Evolutionary conservation across 2,329 filamentous ascomycete species (phyloP).

Genomic region (Aspergillus tamarii): DNA sequence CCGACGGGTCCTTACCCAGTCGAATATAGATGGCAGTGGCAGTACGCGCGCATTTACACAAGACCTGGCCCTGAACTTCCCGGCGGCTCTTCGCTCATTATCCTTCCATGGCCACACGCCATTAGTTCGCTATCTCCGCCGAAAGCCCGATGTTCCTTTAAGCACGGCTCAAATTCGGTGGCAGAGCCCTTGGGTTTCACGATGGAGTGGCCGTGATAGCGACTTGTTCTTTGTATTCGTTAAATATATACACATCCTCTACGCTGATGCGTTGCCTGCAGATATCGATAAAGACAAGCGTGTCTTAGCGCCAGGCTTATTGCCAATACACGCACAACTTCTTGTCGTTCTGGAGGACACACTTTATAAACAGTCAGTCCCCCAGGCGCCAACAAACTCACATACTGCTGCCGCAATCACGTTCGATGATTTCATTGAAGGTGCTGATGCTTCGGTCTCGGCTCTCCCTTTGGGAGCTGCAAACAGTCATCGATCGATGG

Average conservation of each 20-base stretch:
- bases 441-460: constrained; percentile 68
- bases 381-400: constrained; percentile 51
- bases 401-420: constrained; percentile 57
- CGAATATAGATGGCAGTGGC: constrained; percentile 62
- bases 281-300: constrained; percentile 58
- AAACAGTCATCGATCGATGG: constrained; percentile 78
- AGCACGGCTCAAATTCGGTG: constrained; percentile 75
- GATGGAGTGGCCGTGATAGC: constrained; percentile 85
- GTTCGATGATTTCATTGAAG: constrained; percentile 67
- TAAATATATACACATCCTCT: constrained; percentile 82
- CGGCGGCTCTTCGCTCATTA: constrained; percentile 64
- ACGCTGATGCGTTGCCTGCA: constrained; percentile 70
- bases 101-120: constrained; percentile 65
- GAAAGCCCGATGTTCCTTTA: constrained; percentile 67
- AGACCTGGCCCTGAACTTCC: constrained; percentile 70
- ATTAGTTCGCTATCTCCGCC: constrained; percentile 63
- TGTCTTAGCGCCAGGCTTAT: constrained; percentile 72
- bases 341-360: constrained; percentile 79
- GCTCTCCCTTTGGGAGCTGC: constrained; percentile 65
- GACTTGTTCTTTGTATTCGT: constrained; percentile 90
- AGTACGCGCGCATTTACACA: constrained; percentile 58
- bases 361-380: constrained; percentile 69
- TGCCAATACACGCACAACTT: constrained; percentile 80
- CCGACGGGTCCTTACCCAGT: constrained; percentile 71
- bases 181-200: constrained; percentile 80